phyloP scores from a whole-genome alignment of 164 flowering plant genomes.

The grape (Vitis vinifera) region DNA sequence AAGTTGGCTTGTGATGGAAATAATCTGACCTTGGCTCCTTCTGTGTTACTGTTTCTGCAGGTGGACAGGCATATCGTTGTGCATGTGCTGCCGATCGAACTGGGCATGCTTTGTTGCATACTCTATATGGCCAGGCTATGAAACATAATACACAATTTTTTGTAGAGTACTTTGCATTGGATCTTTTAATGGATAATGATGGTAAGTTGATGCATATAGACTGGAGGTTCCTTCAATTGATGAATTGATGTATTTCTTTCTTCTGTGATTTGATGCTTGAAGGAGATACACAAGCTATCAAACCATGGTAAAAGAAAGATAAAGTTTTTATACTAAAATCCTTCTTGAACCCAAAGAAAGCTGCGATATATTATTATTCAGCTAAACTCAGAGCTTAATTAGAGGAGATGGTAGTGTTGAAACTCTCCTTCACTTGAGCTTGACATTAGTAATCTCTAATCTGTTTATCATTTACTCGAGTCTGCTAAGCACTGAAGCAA shows the following conservation, averaged over 20 bases:
- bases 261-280: constrained; percentile 4
- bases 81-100: constrained; percentile 99
- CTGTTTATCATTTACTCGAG: background rate
- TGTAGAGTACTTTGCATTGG: constrained; percentile 96
- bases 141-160: constrained; percentile 95
- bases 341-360: too few relatives aligned
- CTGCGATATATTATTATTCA: too few relatives aligned
- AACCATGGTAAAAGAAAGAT: background rate
- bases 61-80: constrained; percentile 99
- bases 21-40: constrained; percentile 16
- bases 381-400: too few relatives aligned
- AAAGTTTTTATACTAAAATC: too few relatives aligned
- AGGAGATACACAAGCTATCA: background rate
- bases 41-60: constrained; percentile 34
- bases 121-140: constrained; percentile 99
- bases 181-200: constrained; percentile 77
- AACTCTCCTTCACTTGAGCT: too few relatives aligned
- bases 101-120: constrained; percentile 93
- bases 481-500: background rate
- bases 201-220: constrained; percentile 51
- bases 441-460: too few relatives aligned
- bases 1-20: background rate
- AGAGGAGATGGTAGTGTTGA: too few relatives aligned
- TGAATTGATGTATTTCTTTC: background rate
- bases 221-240: background rate